Evolutionary conservation across 192 early-diverging fungal species (phyloP).

Genomic region (Geranomyces variabilis): DNA sequence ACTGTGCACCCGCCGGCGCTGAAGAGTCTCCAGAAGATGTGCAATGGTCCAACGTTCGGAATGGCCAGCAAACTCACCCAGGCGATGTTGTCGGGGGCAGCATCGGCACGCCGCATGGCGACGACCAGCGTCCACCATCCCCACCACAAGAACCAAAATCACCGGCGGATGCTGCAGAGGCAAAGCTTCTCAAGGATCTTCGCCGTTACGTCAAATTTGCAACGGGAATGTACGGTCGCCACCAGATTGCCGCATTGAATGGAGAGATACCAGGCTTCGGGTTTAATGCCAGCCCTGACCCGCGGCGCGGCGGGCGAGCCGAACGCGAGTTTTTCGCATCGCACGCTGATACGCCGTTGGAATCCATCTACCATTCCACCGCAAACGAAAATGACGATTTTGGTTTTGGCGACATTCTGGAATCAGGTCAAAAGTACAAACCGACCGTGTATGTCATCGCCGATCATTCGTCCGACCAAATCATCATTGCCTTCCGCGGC

Average conservation of each 20-base stretch:
- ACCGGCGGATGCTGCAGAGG: neutral
- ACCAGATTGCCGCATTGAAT: constrained; percentile 36
- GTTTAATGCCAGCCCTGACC: constrained; percentile 17
- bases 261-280: constrained; percentile 29
- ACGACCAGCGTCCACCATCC: neutral
- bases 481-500: constrained; percentile 85
- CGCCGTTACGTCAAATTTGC: constrained; percentile 49
- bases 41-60: constrained; percentile 4
- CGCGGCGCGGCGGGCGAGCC: constrained; percentile 15
- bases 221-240: constrained; percentile 45
- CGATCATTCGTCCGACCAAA: constrained; percentile 74
- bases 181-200: constrained; percentile 28
- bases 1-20: neutral
- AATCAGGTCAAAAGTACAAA: constrained; percentile 37
- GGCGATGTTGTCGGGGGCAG: constrained; percentile 26
- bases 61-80: neutral
- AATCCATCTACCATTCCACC: constrained; percentile 76
- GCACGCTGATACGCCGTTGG: constrained; percentile 74
- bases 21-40: constrained; percentile 32
- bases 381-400: constrained; percentile 30
- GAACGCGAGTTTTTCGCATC: constrained; percentile 77
- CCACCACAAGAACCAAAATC: neutral
- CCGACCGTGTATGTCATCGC: constrained; percentile 74
- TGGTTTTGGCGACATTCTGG: constrained; percentile 6
- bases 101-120: constrained; percentile 14